These are phyloP conservation scores for Pseudonectria foliicola DNA, from an alignment of 2,329 filamentous ascomycete species.

Conservation along the genomic window DNA sequence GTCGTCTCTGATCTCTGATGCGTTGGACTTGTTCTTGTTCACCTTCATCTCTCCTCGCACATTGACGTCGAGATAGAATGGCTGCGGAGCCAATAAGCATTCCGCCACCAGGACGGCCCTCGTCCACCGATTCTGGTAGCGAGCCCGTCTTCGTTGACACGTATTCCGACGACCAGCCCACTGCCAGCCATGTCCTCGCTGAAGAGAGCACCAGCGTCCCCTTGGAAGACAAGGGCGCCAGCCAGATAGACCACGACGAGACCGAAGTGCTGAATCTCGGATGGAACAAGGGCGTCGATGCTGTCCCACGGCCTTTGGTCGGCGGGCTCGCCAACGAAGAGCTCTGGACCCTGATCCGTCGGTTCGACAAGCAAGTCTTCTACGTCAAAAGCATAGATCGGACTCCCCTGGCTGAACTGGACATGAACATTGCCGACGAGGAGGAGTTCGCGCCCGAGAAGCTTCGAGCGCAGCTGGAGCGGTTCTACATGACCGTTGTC, in stretches of 20 bases:
- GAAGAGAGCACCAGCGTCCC: constrained; percentile 19
- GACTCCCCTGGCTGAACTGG: constrained; percentile 55
- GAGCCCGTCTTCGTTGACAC: constrained; percentile 24
- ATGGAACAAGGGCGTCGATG: constrained; percentile 56
- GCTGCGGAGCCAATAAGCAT: no score
- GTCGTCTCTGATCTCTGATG: no score
- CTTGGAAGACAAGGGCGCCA: constrained; percentile 33
- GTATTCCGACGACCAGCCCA: constrained; percentile 24
- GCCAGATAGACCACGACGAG: constrained; percentile 41
- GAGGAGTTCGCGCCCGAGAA: constrained; percentile 84
- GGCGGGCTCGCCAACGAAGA: constrained; percentile 66
- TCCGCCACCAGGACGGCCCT: background rate
- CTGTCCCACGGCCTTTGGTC: constrained; percentile 54
- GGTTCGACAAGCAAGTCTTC: constrained; percentile 66
- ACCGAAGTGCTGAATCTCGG: constrained; percentile 58
- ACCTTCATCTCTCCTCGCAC: no score
- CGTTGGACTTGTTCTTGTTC: no score
- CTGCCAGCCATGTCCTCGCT: constrained; percentile 30
- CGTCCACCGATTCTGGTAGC: constrained; percentile 10
- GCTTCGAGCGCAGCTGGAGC: constrained; percentile 67
- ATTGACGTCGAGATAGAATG: no score
- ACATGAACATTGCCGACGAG: constrained; percentile 73
- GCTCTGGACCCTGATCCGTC: constrained; percentile 61
- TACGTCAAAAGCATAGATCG: constrained; percentile 58
- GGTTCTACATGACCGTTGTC: constrained; percentile 73